Evolutionary conservation across 805 yeast genomes (phyloP), one percentile per base, ranked within the genome.

Genomic region (Nematodospora valgi): DNA sequence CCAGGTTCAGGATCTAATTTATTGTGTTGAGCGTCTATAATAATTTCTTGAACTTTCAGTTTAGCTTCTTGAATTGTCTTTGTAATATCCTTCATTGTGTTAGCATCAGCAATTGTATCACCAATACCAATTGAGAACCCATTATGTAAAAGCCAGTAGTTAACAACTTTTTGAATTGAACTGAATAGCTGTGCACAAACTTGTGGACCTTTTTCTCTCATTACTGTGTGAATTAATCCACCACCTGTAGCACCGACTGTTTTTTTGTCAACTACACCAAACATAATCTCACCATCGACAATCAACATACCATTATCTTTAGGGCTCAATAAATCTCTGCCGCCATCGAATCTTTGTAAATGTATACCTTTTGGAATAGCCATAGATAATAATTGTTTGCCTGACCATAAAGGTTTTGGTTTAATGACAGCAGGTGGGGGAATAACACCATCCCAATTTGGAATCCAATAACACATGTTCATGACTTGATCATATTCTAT

Each of bases 61-160:
- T 94, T 94, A 11, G 98, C 98, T 42, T 81, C 86, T 34, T 86
- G 81, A 60, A 93, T 93, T 3, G 98, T 91, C 39, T 83, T 82
- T 1, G 98, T 93, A 51, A 93, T 89, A 48, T 82, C 83, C 48
- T 81, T 80, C 96, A 93, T 94, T 27, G 99, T 93, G 20, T 77
- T 81, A n/a, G 89, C 78, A 70, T 94, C 98, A 32, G 98, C 98
- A 68, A 93, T 94, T 4, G 98, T 93, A 65, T 93, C 99, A 72
- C 99, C 99, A 64, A 93, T 93, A 76, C 99, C 99, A 51, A 94
- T 94, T 9, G 98, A 91, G 67, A 93, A 93, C 41, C 98, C 98
- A 52, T 86, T 86, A 58, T 94, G 98, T 35, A 93, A 72, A 41
- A 93, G 72, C 99, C 98, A 93, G 61, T 75, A 93, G 63, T 93